phyloP scores from a whole-genome alignment of 2,329 filamentous ascomycete species.

The Neofusicoccum parvum region DNA sequence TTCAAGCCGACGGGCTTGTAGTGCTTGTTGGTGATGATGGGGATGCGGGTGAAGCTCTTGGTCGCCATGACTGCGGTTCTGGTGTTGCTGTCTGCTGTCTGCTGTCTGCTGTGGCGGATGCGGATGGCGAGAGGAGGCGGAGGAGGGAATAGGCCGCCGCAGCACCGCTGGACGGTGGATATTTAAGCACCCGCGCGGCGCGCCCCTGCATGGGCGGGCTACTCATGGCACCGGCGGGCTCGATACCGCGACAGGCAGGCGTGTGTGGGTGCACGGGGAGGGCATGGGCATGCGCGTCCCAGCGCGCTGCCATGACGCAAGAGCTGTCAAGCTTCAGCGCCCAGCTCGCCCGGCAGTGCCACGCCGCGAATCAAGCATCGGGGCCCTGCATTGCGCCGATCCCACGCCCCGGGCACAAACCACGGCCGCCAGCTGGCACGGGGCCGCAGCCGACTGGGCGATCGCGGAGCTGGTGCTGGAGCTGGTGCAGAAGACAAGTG shows the following conservation, averaged over 20 bases:
- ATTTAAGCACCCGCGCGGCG: not conserved
- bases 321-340: constrained; percentile 6
- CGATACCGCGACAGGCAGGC: not conserved
- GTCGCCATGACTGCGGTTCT: constrained; percentile 7
- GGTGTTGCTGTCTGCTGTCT: not conserved
- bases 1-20: constrained; percentile 53
- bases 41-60: constrained; percentile 29
- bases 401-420: not conserved
- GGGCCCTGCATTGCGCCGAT: not conserved
- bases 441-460: not conserved
- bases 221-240: not conserved
- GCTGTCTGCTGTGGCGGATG: not conserved
- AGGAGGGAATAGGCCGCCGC: not conserved
- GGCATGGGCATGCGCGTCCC: not conserved
- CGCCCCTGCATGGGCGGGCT: too few species aligned
- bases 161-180: not conserved
- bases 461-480: not conserved
- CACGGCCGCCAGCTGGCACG: not conserved
- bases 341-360: not conserved
- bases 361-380: not conserved
- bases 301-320: constrained; percentile 7
- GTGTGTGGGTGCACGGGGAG: not conserved
- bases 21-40: constrained; percentile 29
- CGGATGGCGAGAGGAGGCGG: not conserved
- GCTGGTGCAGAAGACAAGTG: not conserved